Conservation (phyloP, 2,329 filamentous ascomycete genomes). For the Diaporthe caulivora region DNA sequence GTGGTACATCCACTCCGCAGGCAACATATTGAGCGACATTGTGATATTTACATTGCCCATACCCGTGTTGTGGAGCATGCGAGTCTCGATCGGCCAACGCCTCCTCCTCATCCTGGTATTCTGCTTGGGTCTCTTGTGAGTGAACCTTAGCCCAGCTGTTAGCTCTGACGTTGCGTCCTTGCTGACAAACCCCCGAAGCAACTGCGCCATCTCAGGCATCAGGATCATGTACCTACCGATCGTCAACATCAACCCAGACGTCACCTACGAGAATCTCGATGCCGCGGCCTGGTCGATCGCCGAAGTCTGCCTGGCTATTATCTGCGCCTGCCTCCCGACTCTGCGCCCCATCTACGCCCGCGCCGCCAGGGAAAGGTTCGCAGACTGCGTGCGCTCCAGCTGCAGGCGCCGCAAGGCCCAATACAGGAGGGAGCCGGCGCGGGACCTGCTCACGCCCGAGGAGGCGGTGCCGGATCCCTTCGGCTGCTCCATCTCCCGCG, state of each 20-base stretch:
- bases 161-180: rapidly evolving
- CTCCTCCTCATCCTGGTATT: constrained; percentile 14
- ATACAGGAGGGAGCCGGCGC: neutral
- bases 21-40: constrained; percentile 23
- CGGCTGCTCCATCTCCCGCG: neutral
- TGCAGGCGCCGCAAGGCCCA: neutral
- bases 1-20: constrained; percentile 29
- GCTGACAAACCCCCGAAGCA: neutral
- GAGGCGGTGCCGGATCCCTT: neutral
- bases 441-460: neutral
- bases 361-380: neutral
- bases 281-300: neutral
- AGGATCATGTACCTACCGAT: constrained; percentile 24
- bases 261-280: constrained; percentile 26
- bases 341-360: constrained; percentile 1
- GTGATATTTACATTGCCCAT: constrained; percentile 18
- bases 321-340: constrained; percentile 22
- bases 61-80: constrained; percentile 9
- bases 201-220: constrained; percentile 13
- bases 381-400: neutral
- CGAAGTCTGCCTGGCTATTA: constrained; percentile 15
- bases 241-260: neutral
- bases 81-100: constrained; percentile 3
- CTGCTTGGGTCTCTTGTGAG: constrained; percentile 28
- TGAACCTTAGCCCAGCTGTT: neutral